A percentile compares a stretch with the other conserved stretches of the same genome.
Conservation (phyloP, 78 protist species). For the Monosiga brevicollis region DNA sequence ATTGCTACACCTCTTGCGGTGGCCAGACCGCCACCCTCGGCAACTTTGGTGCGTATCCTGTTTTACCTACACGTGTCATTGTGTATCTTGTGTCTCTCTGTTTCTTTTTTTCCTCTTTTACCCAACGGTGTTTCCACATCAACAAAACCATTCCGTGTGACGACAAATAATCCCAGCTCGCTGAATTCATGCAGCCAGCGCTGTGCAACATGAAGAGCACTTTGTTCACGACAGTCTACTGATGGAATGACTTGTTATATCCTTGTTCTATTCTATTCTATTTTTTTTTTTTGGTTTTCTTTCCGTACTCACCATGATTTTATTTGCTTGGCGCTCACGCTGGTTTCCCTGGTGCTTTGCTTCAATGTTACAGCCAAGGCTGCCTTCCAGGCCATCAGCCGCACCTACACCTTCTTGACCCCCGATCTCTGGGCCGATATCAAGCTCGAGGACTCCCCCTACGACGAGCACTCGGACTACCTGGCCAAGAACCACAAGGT, state of each 20-base stretch:
- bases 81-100: not conserved
- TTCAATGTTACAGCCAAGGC: slow-evolving; percentile 63
- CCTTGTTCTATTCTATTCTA: not conserved
- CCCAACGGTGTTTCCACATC: no score
- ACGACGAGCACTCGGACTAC: slow-evolving; percentile 61
- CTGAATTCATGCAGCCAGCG: not conserved
- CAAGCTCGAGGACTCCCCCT: slow-evolving; percentile 61
- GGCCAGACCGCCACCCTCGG: slow-evolving; percentile 98
- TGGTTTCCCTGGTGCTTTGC: not conserved
- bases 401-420: slow-evolving; percentile 91
- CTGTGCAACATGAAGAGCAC: no score
- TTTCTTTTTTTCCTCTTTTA: not conserved
- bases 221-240: not conserved
- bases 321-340: slow-evolving; percentile 14
- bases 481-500: slow-evolving; percentile 28
- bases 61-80: not conserved
- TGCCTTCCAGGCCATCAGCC: slow-evolving; percentile 83
- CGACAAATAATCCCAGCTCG: not conserved
- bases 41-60: slow-evolving; percentile 70
- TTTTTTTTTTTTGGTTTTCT: not conserved
- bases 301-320: not conserved
- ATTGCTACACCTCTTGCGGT: slow-evolving; percentile 91
- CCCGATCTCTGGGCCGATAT: slow-evolving; percentile 96
- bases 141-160: no score
- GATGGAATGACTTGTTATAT: not conserved